These are phyloP conservation scores for Alternaria sp. DNA, from an alignment of 2,329 filamentous ascomycete species.

Conservation along the genomic window DNA sequence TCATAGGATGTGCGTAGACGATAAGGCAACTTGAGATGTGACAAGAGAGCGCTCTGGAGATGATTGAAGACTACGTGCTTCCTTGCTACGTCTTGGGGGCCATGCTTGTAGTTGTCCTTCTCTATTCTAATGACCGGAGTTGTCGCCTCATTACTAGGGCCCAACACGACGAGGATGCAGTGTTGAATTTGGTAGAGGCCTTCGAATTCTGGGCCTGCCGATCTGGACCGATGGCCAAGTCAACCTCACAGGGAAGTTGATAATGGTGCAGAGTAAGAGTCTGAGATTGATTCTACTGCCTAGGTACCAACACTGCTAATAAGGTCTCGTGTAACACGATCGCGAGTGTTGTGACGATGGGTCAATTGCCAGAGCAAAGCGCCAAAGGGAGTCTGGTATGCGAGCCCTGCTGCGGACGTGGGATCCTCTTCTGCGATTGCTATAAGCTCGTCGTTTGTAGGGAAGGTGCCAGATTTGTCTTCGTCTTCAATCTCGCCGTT, in stretches of 20 bases:
- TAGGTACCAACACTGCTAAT: background rate
- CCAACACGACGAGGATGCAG: background rate
- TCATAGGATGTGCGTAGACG: background rate
- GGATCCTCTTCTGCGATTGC: no score
- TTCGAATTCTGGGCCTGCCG: background rate
- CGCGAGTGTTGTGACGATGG: no score
- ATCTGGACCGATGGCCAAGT: background rate
- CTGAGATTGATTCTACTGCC: background rate
- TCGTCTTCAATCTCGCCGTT: no score
- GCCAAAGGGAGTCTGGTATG: no score
- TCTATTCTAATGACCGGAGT: background rate
- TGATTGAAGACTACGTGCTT: background rate
- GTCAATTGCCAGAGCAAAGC: no score
- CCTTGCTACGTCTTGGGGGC: background rate
- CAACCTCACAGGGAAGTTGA: background rate
- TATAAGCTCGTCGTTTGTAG: no score
- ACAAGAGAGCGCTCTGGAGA: background rate
- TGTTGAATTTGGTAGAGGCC: background rate
- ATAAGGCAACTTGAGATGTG: background rate
- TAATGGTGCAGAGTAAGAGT: background rate
- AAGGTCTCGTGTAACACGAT: background rate
- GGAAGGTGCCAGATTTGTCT: no score
- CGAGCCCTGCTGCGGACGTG: no score
- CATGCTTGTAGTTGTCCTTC: background rate
- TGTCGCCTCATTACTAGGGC: background rate